Percentiles rank a stretch among this genome's conserved stretches.
Evolutionary conservation across 257 asterid species (phyloP).

Genomic region (Ocimum tenuiflorum): DNA sequence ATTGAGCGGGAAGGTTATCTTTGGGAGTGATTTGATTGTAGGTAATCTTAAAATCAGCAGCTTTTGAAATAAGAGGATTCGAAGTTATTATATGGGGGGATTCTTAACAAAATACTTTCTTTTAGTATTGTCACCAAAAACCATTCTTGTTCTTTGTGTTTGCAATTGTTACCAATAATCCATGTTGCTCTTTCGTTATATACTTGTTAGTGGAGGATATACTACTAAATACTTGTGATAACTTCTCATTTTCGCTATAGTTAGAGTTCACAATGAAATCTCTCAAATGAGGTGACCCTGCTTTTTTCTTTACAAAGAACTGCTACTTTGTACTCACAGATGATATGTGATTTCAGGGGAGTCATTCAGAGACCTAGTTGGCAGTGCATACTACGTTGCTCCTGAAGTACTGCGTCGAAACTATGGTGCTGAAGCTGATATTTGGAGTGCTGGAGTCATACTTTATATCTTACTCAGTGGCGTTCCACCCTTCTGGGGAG

Average conservation of each 20-base stretch:
- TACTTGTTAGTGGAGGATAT: neutral
- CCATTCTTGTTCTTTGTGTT: neutral
- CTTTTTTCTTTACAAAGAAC: neutral
- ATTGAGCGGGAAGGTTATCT: neutral
- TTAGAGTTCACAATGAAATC: neutral
- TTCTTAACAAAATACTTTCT: neutral
- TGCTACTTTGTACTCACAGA: neutral
- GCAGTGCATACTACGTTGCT: constrained; percentile 88
- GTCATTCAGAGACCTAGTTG: constrained; percentile 70
- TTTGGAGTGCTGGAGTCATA: constrained; percentile 92
- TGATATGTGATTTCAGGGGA: constrained; percentile 48
- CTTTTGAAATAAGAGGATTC: neutral
- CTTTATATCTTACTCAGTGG: constrained; percentile 75
- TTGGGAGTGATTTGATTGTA: neutral
- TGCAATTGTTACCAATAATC: neutral
- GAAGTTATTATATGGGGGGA: neutral
- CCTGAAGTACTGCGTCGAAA: constrained; percentile 79
- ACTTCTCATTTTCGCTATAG: neutral
- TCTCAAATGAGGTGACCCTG: neutral
- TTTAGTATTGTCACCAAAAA: neutral
- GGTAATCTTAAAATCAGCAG: neutral
- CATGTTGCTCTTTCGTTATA: neutral
- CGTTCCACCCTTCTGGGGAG: constrained; percentile 95
- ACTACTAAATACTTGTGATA: no score
- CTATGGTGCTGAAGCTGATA: constrained; percentile 79